Base-by-base conservation (phyloP, 129 eudicot species). In the Logfia minima region DNA sequence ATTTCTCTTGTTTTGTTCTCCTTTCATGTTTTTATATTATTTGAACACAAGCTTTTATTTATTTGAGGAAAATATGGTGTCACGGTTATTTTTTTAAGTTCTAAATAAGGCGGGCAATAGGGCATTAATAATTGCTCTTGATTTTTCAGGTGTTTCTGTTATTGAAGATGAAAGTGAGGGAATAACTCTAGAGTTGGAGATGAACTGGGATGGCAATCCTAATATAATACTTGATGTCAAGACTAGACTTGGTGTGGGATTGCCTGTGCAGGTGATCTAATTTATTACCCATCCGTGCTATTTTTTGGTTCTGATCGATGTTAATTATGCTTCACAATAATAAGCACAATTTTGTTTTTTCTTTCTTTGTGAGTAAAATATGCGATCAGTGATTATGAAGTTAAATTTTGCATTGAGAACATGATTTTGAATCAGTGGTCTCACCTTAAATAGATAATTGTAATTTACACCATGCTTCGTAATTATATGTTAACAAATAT, bases 161-260 rank as follows among this genome's bases (percentile, higher is more conserved):
- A 73, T 90, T 71, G 98, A 93, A 71, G 97, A 86, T 75, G 90
- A 85, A 58, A 68, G 72, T 58, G 97, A 87, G 61, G 98, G 97
- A 77, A 85, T 90, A 80, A 93, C 97, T 63, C 85, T 93, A 90
- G 98, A 93, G 83, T 62, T 93, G 55, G 98, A 93, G 84, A 84
- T 93, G 96, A 88, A 93, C 31, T 93, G 98, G 98, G 98, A 93
- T 80, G 98, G 98, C 4, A 93, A 93, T 79, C 98, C 98, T 26
- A 91, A 83, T 81, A 93, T 93, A 77, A 51, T 93, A 76, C 97
- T 93, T 75, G 98, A 88, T 84, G 90, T 93, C 80, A 90, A 87
- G 88, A 93, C 98, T 69, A 86, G 88, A 77, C 87, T 93, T 81
- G 98, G 98, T 32, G 92, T 93, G 23, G 88, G 85, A 77, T 85